A percentile compares a stretch with the other conserved stretches of the same genome.
phyloP scores from a whole-genome alignment of 768 basidiomycete species.

The Termitomyces eurrhizus region DNA sequence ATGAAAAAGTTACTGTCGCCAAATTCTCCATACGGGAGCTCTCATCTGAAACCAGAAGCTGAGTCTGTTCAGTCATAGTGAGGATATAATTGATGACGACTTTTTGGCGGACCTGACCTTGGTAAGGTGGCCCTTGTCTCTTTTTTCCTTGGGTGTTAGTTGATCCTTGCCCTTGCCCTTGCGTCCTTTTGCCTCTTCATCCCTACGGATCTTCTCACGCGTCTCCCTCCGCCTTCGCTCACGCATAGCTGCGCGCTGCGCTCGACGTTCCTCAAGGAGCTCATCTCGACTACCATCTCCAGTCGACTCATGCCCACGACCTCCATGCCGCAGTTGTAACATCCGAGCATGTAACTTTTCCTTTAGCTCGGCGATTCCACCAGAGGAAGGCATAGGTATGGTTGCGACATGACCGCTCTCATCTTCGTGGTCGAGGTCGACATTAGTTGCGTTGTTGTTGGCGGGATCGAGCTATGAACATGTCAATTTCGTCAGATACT shows the following conservation, averaged over 20 bases:
- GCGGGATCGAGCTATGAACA: conserved; percentile 80
- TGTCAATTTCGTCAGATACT: not conserved
- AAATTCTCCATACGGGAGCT: conserved; percentile 26
- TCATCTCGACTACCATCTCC: conserved; percentile 64
- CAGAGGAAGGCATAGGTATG: conserved; percentile 62
- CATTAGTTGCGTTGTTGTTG: conserved; percentile 49
- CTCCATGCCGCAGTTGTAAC: conserved; percentile 55
- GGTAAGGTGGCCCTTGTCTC: conserved; percentile 39
- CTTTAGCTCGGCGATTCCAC: conserved; percentile 60
- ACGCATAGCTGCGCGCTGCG: conserved; percentile 75
- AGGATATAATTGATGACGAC: conserved; percentile 2
- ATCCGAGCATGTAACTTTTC: conserved; percentile 77
- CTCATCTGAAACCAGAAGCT: conserved; percentile 67
- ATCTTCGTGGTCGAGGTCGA: conserved; percentile 34
- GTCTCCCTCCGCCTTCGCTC: conserved; percentile 85
- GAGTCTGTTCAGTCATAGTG: conserved; percentile 39
- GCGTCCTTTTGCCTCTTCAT: conserved; percentile 55
- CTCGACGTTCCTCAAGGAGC: conserved; percentile 74
- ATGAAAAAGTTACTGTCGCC: conserved; percentile 70
- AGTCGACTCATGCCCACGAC: conserved; percentile 18
- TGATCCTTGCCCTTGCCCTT: conserved; percentile 44
- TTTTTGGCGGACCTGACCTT: conserved; percentile 42
- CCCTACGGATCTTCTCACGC: conserved; percentile 71
- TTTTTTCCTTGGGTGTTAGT: conserved; percentile 22
- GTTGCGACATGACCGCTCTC: conserved; percentile 33